Base-by-base conservation (phyloP, 2,329 filamentous ascomycete species). In the Penicillium sp. region DNA sequence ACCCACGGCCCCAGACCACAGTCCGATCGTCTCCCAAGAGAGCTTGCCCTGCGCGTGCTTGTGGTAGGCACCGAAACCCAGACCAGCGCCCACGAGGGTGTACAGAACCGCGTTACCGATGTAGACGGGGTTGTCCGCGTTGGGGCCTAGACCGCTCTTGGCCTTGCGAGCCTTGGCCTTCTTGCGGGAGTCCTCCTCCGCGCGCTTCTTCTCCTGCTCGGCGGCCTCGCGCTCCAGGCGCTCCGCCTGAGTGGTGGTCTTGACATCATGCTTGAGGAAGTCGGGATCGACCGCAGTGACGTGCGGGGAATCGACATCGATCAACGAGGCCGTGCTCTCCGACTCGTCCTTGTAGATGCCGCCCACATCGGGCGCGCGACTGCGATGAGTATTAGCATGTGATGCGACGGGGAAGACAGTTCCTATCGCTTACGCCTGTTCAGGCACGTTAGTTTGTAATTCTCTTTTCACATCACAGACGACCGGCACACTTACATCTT, bases 241-340 rank as follows among this genome's bases (percentile, higher is more conserved):
- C 44, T 76, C 71, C 22, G 74, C 74, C 57, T 77, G 75, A 16
- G 76, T 78, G 48, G 65, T 70, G 13, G 75, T 78, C 60, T 77
- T 72, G 25, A 77, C 64, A 5, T 68, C 63, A 53, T 76, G 72
- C 13, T 72, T 57, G 44, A 73, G 62, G 58, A 72, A 77, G 39
- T 72, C 63, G 7, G 75, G 60, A 31, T 72, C 70, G 20, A 77
- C 75, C 4, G 72, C 67, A 42, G 65, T 63, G 39, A 79, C 68
- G 50, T 78, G 75, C 4, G 74, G 74, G 13, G 72, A 70, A 62
- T 78, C 76, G 44, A 79, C 75, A 50, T 79, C 76, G 56, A 78
- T 67, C 46, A 78, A 65, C 41, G 69, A 73, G 14, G 72, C 68
- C 28, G 74, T 70, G 50, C 69, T 74, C 50, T 75, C 73, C 16